Evolutionary conservation across 108 stramenopile species (phyloP).

Genomic region (Skeletonema tropicum): DNA sequence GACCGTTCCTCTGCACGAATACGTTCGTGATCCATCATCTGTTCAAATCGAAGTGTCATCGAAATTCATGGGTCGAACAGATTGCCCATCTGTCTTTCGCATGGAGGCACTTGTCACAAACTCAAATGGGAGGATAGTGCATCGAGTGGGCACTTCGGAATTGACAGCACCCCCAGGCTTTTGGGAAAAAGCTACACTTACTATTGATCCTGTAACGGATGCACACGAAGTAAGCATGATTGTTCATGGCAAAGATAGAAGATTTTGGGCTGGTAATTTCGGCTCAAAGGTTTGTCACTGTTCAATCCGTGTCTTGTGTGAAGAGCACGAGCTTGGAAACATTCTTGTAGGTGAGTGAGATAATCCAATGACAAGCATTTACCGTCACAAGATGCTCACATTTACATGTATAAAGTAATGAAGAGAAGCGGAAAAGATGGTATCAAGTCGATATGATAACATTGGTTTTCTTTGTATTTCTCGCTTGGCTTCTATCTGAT

Average conservation of each 20-base stretch:
- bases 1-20: slow-evolving; percentile 31
- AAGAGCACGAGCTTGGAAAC: slow-evolving; percentile 33
- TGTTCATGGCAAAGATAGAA: slow-evolving; percentile 60
- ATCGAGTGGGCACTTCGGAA: slow-evolving; percentile 22
- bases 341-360: slow-evolving; percentile 11
- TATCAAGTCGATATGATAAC: background rate
- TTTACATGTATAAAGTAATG: background rate
- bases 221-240: slow-evolving; percentile 38
- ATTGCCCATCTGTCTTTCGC: slow-evolving; percentile 70
- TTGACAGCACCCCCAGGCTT: slow-evolving; percentile 58
- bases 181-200: slow-evolving; percentile 61
- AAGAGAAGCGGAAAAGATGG: background rate
- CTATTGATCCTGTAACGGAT: slow-evolving; percentile 30
- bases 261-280: slow-evolving; percentile 66
- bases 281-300: slow-evolving; percentile 70
- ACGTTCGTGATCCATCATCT: slow-evolving; percentile 28
- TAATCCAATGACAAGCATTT: background rate
- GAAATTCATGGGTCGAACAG: slow-evolving; percentile 66
- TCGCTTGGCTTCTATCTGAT: slow-evolving; percentile 2
- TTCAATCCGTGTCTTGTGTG: slow-evolving; percentile 56
- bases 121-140: slow-evolving; percentile 14
- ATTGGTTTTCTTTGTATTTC: background rate
- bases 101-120: slow-evolving; percentile 45
- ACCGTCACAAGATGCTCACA: background rate
- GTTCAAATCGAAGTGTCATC: slow-evolving; percentile 59